Percentiles rank a stretch among this genome's conserved stretches.
These are phyloP conservation scores for Corymbia citriodora DNA, from an alignment of 441 rosid species.

Conservation along the genomic window DNA sequence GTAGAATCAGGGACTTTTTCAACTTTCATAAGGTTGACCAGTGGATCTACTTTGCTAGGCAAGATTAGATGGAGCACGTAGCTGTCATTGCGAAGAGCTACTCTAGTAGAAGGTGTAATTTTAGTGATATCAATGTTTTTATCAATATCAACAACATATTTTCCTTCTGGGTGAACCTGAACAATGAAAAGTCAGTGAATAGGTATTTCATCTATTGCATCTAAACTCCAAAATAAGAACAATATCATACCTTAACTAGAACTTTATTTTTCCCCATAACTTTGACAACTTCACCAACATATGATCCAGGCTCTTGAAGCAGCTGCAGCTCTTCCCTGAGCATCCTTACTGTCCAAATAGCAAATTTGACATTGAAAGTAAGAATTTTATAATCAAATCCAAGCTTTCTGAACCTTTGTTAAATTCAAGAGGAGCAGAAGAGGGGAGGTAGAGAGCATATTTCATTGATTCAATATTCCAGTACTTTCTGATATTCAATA, in stretches of 20 bases:
- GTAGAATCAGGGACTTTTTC: constrained; percentile 97
- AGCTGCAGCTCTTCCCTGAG: constrained; percentile 93
- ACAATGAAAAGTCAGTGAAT: neutral
- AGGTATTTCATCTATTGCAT: neutral
- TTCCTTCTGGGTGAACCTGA: constrained; percentile 98
- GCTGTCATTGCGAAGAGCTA: constrained; percentile 98
- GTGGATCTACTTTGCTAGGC: constrained; percentile 95
- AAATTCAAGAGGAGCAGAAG: neutral
- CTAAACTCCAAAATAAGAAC: neutral
- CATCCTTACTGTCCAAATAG: constrained; percentile 61
- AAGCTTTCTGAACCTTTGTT: neutral
- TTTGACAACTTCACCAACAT: constrained; percentile 98
- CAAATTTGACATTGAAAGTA: neutral
- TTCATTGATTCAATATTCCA: neutral
- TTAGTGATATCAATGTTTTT: constrained; percentile 91
- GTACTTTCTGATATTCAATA: neutral
- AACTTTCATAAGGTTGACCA: constrained; percentile 97
- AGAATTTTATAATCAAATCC: neutral
- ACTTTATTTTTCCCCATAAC: constrained; percentile 98
- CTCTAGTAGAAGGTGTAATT: constrained; percentile 92
- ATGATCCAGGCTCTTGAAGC: constrained; percentile 98
- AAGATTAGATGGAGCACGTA: constrained; percentile 88
- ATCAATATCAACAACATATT: constrained; percentile 96
- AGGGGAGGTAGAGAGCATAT: neutral
- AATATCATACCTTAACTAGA: constrained; percentile 73